Conservation (phyloP, 2,329 filamentous ascomycete species). For the Beauveria medogensis region DNA sequence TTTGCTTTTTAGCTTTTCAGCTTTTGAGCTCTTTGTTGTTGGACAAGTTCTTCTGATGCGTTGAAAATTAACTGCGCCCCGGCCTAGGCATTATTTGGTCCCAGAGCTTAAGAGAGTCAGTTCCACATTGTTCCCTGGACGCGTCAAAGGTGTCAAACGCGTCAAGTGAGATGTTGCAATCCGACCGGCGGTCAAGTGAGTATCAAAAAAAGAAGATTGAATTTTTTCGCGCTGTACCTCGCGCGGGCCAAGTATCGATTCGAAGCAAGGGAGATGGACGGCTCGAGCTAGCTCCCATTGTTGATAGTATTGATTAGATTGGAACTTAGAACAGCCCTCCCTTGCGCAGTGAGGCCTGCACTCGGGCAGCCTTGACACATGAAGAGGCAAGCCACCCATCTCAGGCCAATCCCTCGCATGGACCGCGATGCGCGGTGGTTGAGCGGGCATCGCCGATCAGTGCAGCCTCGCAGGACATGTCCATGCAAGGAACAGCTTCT, state of each 20-base stretch:
- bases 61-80: no score
- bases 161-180: conserved; percentile 1
- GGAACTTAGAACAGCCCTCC: background rate
- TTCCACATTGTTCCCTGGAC: background rate
- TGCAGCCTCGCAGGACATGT: background rate
- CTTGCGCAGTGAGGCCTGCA: background rate
- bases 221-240: background rate
- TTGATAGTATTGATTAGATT: background rate
- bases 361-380: background rate
- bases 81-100: background rate
- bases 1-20: no score
- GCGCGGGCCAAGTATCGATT: background rate
- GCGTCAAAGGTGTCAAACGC: background rate
- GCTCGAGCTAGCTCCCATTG: background rate
- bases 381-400: background rate
- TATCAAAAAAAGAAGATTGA: background rate
- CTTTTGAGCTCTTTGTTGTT: no score
- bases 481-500: background rate
- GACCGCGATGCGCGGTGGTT: background rate
- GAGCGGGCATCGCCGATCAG: background rate
- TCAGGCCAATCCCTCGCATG: background rate
- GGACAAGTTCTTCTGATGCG: background rate
- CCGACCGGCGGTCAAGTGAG: background rate
- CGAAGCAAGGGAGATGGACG: background rate
- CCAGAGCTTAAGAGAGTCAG: background rate